These are phyloP conservation scores for Tulasnella sp. DNA, from an alignment of 768 basidiomycete species.

Conservation along the genomic window DNA sequence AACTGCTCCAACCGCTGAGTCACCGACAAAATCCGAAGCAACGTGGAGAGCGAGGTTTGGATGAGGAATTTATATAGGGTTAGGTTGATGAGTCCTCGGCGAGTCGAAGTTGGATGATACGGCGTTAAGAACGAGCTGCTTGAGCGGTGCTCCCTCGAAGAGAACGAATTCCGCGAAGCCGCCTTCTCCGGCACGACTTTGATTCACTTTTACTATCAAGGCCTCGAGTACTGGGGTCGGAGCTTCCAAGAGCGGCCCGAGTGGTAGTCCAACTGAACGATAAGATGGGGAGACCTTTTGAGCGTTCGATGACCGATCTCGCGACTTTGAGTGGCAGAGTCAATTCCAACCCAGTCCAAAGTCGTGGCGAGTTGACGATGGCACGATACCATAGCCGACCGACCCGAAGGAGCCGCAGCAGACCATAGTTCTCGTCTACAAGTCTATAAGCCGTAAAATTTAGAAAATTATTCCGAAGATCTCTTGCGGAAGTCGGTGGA, in stretches of 20 bases:
- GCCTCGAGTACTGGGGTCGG: not conserved
- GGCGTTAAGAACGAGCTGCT: not conserved
- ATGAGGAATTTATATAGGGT: not conserved
- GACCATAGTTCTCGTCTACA: not conserved
- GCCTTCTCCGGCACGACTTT: not conserved
- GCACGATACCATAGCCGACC: not conserved
- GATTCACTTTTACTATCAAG: not conserved
- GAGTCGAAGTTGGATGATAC: not conserved
- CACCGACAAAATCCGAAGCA: not conserved
- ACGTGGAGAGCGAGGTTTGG: not conserved
- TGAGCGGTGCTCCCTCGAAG: not conserved
- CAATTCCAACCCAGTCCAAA: not conserved
- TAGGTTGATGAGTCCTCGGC: not conserved
- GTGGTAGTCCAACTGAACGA: not conserved
- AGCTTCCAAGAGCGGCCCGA: not conserved
- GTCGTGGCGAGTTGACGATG: not conserved
- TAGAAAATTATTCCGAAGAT: not conserved
- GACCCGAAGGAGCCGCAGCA: not conserved
- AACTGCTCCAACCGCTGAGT: not conserved
- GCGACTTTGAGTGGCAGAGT: not conserved
- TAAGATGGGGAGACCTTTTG: not conserved
- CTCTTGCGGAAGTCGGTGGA: not conserved
- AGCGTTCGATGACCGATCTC: not conserved
- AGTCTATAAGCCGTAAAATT: not conserved
- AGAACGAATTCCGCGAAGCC: not conserved